These are phyloP conservation scores for Podospora comata DNA, from an alignment of 495 filamentous ascomycete species.

Conservation along the genomic window DNA sequence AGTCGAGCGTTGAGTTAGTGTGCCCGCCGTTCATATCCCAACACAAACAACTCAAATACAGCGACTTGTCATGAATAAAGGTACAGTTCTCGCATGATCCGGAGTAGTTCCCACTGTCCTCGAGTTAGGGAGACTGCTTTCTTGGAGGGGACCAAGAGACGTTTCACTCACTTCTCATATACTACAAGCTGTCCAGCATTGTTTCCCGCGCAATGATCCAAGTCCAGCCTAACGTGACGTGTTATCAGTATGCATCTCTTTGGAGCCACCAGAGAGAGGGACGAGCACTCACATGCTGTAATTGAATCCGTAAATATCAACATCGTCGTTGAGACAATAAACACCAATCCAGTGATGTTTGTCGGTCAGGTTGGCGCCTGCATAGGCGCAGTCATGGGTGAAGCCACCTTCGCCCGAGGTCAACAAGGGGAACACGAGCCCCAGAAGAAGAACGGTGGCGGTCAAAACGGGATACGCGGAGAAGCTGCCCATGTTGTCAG, in stretches of 20 bases:
- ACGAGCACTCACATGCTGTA: slow-evolving; percentile 21
- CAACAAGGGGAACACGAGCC: background rate
- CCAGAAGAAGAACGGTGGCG: background rate
- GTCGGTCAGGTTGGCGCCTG: slow-evolving; percentile 16
- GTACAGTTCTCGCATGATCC: slow-evolving; percentile 19
- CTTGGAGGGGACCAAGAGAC: background rate
- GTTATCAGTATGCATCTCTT: background rate
- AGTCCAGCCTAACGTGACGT: slow-evolving; percentile 19
- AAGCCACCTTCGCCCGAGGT: slow-evolving; percentile 16
- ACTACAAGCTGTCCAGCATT: slow-evolving; percentile 16
- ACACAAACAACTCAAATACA: slow-evolving; percentile 21
- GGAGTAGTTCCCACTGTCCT: slow-evolving; percentile 21
- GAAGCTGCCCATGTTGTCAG: background rate
- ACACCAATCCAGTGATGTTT: slow-evolving; percentile 21
- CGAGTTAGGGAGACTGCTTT: background rate
- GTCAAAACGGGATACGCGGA: background rate
- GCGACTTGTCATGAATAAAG: slow-evolving; percentile 8
- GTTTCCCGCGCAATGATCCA: slow-evolving; percentile 26
- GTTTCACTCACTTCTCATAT: slow-evolving; percentile 17
- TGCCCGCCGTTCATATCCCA: background rate
- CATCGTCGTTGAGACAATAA: slow-evolving; percentile 23
- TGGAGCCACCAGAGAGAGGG: background rate
- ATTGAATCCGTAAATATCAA: slow-evolving; percentile 21
- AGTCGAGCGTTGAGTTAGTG: slow-evolving; percentile 14
- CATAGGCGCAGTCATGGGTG: slow-evolving; percentile 14